Evolutionary conservation across 805 yeast genomes (phyloP).

Genomic region (Pichia ethanolica): DNA sequence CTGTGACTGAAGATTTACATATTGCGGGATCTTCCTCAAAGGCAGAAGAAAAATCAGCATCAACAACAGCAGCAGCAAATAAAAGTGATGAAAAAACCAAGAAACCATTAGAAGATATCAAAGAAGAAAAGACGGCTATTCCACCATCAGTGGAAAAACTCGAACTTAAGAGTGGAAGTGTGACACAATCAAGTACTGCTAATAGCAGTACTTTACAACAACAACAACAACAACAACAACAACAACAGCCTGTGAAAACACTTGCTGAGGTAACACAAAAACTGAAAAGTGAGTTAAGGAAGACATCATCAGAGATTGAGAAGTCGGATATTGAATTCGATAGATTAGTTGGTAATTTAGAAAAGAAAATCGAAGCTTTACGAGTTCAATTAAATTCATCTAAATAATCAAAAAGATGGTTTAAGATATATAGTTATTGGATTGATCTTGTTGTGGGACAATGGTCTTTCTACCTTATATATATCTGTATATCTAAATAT

Average conservation of each 20-base stretch:
- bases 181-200: not conserved
- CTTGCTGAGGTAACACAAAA: conserved; percentile 20
- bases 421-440: too few species aligned
- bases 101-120: not conserved
- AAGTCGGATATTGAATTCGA: conserved; percentile 18
- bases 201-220: not conserved
- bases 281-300: conserved; percentile 17
- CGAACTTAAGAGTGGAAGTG: not conserved
- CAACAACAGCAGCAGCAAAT: not conserved
- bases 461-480: not conserved
- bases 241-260: conserved; percentile 6
- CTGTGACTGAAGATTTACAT: conserved; percentile 6
- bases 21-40: not conserved
- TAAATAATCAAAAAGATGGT: not conserved
- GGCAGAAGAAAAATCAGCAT: not conserved
- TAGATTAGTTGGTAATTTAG: conserved; percentile 16
- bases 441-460: not conserved
- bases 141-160: not conserved
- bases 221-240: not conserved
- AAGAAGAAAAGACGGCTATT: not conserved
- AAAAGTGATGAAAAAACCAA: not conserved
- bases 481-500: not conserved
- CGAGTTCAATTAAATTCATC: not conserved
- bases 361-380: conserved; percentile 13
- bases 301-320: conserved; percentile 16